Conservation (phyloP, 768 basidiomycete genomes). For the Leucosporidium scottii region DNA sequence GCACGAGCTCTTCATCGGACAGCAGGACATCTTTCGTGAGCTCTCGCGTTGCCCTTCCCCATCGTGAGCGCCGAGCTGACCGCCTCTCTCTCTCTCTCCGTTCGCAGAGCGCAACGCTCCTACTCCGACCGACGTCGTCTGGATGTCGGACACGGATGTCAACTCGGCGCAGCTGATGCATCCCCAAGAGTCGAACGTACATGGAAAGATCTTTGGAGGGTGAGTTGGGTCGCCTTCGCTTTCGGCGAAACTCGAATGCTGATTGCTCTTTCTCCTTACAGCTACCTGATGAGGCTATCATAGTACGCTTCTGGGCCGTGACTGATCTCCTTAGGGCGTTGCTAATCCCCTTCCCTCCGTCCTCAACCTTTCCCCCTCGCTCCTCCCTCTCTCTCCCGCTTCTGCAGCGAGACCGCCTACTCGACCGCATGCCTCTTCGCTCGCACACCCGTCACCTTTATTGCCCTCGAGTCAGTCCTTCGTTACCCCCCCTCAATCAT, state of each 20-base stretch:
- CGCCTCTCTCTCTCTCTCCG: not conserved
- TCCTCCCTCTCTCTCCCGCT: not conserved
- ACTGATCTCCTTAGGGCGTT: too few relatives aligned
- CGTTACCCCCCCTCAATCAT: not conserved
- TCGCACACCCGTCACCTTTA: constrained; percentile 30
- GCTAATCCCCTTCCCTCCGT: not conserved
- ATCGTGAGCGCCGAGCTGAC: not conserved
- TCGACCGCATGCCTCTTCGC: constrained; percentile 33
- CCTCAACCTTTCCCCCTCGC: not conserved
- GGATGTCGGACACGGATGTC: constrained; percentile 21
- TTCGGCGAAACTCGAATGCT: too few relatives aligned
- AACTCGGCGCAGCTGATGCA: constrained; percentile 17
- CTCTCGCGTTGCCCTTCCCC: not conserved
- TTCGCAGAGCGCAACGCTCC: constrained; percentile 12
- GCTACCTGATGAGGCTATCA: constrained; percentile 33
- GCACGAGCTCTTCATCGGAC: constrained; percentile 21
- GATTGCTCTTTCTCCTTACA: too few relatives aligned
- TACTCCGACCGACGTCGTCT: constrained; percentile 15
- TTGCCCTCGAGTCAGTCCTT: constrained; percentile 28
- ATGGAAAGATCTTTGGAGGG: constrained; percentile 28
- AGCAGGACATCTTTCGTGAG: constrained; percentile 11
- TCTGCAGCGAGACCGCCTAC: constrained; percentile 30
- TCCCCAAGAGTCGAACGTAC: constrained; percentile 28
- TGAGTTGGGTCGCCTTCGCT: too few relatives aligned
- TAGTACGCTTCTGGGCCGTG: too few relatives aligned